Evolutionary conservation across 1,284 basidiomycete species (phyloP).

Genomic region (Pseudozyma pruni): DNA sequence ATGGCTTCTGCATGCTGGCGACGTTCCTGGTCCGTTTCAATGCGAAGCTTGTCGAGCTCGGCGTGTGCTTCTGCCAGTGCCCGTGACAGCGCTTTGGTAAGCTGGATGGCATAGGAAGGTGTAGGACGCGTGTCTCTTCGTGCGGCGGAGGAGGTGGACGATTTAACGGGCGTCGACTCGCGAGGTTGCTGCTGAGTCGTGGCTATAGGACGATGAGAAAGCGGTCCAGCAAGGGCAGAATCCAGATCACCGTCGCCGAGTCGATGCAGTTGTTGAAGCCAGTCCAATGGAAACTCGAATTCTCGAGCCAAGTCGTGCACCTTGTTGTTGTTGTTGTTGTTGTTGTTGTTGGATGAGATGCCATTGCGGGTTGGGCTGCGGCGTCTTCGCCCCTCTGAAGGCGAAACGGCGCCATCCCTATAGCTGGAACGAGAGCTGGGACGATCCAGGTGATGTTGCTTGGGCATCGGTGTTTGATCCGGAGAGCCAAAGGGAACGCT

Average conservation of each 20-base stretch:
- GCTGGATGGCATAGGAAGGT: conserved; percentile 25
- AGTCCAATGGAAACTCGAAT: conserved; percentile 36
- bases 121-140: conserved; percentile 5
- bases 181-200: conserved; percentile 13
- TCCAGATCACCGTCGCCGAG: conserved; percentile 31
- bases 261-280: conserved; percentile 36
- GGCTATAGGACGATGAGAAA: conserved; percentile 25
- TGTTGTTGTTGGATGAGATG: conserved; percentile 4
- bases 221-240: conserved; percentile 32
- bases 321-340: neutral
- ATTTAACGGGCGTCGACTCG: conserved; percentile 42
- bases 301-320: conserved; percentile 31
- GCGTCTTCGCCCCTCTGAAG: conserved; percentile 13
- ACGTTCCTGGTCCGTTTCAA: conserved; percentile 10
- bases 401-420: conserved; percentile 23
- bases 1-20: conserved; percentile 25
- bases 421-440: conserved; percentile 30
- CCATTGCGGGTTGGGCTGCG: conserved; percentile 24
- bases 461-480: conserved; percentile 47
- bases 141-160: conserved; percentile 6
- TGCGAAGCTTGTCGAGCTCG: conserved; percentile 24
- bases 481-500: conserved; percentile 17
- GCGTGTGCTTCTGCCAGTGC: conserved; percentile 31
- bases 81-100: conserved; percentile 33
- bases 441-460: conserved; percentile 13